Evolutionary conservation across 441 rosid genomes (phyloP).

Genomic region (Aleurites moluccanus): DNA sequence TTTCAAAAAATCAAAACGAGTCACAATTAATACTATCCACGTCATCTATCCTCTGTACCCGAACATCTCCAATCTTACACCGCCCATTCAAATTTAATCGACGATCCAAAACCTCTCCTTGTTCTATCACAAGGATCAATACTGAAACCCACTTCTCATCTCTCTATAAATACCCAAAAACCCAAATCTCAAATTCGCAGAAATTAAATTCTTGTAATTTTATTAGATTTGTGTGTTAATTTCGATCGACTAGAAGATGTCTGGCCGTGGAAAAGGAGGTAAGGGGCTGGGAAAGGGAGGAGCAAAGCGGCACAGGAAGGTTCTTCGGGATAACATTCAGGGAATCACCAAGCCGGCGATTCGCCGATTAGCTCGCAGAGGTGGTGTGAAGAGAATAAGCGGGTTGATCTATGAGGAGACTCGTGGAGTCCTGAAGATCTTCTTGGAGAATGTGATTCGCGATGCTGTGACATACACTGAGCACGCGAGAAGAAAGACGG

Average conservation of each 20-base stretch:
- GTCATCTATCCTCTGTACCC: constrained; percentile 25
- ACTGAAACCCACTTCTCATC: neutral
- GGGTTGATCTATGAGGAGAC: constrained; percentile 27
- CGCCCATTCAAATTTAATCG: constrained; percentile 17
- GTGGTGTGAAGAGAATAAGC: constrained; percentile 30
- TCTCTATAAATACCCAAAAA: constrained; percentile 18
- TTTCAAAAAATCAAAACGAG: neutral
- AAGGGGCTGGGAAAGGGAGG: constrained; percentile 34
- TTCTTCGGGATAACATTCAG: constrained; percentile 29
- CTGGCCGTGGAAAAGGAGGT: constrained; percentile 33
- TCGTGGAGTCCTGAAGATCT: constrained; percentile 32
- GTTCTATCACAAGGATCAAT: constrained; percentile 16
- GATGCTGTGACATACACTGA: no score
- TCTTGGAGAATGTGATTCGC: no score
- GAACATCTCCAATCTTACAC: constrained; percentile 20
- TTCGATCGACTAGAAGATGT: neutral
- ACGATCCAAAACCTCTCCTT: neutral
- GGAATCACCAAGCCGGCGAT: constrained; percentile 32
- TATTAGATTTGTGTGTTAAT: neutral
- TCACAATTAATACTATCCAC: constrained; percentile 9
- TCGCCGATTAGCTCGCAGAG: constrained; percentile 31
- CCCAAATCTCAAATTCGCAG: neutral
- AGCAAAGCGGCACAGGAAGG: constrained; percentile 31
- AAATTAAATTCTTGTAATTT: neutral
- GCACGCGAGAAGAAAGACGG: constrained; percentile 33